Evolutionary conservation across 129 eudicot species (phyloP).

Genomic region (sunflower (Helianthus annuus)): DNA sequence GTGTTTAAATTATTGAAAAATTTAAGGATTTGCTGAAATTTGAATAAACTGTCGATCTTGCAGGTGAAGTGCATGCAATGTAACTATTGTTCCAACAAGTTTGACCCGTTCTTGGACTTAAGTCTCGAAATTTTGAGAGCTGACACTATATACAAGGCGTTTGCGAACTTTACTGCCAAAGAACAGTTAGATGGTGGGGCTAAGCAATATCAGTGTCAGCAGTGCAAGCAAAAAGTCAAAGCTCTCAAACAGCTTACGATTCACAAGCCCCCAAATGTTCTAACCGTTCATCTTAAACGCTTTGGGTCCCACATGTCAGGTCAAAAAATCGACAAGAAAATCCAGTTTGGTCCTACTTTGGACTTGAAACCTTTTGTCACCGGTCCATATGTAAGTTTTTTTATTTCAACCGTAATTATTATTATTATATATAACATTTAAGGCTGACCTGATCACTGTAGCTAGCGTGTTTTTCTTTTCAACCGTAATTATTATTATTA

Average conservation of each 20-base stretch:
- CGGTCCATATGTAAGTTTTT: slow-evolving; percentile 76
- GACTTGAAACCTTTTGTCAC: slow-evolving; percentile 84
- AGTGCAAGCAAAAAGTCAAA: slow-evolving; percentile 89
- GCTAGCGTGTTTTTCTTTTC: not conserved
- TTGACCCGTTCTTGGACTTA: slow-evolving; percentile 91
- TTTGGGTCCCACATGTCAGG: slow-evolving; percentile 78
- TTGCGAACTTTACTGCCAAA: slow-evolving; percentile 73
- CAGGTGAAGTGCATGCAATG: slow-evolving; percentile 99
- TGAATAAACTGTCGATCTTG: slow-evolving; percentile 8
- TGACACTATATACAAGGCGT: slow-evolving; percentile 72
- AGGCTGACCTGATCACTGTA: too few species aligned
- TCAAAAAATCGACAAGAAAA: slow-evolving; percentile 77
- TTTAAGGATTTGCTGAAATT: slow-evolving; percentile 4
- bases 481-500: not conserved
- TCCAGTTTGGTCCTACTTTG: slow-evolving; percentile 63
- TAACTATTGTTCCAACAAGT: slow-evolving; percentile 74
- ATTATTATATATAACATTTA: too few species aligned
- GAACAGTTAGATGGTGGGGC: slow-evolving; percentile 92
- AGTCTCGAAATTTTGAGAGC: slow-evolving; percentile 87
- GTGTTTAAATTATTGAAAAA: not conserved
- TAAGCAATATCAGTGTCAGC: slow-evolving; percentile 75
- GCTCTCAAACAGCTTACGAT: slow-evolving; percentile 91
- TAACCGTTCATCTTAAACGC: slow-evolving; percentile 83
- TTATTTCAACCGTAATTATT: not conserved
- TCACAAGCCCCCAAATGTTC: slow-evolving; percentile 76